Evolutionary conservation across 805 yeast genomes (phyloP), one percentile per base, ranked within the genome.

Genomic region (Yamadazyma ubonensis): DNA sequence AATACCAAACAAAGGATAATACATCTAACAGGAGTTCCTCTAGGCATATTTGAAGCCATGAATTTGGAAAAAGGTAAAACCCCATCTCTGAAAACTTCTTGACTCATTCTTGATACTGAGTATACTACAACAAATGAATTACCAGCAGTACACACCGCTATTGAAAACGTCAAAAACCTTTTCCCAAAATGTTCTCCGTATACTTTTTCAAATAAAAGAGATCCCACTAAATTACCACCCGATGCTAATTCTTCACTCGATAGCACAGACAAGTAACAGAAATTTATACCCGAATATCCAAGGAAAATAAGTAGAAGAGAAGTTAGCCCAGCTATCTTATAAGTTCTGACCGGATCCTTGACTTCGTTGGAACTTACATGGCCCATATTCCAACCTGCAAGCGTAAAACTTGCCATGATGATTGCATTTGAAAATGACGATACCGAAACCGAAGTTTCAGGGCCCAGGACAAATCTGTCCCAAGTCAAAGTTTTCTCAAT

Each of bases 41-140:
- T 60, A 1, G 81, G 81, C 66, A 71, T 67, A 46, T 79, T 79
- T 5, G 77, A 70, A 0, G 83, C 77, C 72, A 79, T 62, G 22
- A 62, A 47, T 16, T 50, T 52, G 3, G 81, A 70, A 41, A 64
- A 75, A 7, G 87, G 87, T 10, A 79, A 51, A 41, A 67, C 76
- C 0, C 86, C 86, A 49, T 79, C 85, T 41, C 83, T 63, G 48
- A 81, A 79, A 4, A 76, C 75, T 54, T 80, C 86, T 53, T 81
- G 87, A 46, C 76, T 76, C 63, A 76, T 74, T 52, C 87, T 65
- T 0, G 84, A 76, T 8, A 77, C 63, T 4, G 79, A 70, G 53
- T 79, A 81, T 12, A 78, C 48, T 1, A 78, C 82, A 8, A 80
- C 85, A 55, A 79, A 71, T 2, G 80, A 75, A 50, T 81, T 81